These are phyloP conservation scores for Seminavis robusta DNA, from an alignment of 108 stramenopile species.

Conservation along the genomic window DNA sequence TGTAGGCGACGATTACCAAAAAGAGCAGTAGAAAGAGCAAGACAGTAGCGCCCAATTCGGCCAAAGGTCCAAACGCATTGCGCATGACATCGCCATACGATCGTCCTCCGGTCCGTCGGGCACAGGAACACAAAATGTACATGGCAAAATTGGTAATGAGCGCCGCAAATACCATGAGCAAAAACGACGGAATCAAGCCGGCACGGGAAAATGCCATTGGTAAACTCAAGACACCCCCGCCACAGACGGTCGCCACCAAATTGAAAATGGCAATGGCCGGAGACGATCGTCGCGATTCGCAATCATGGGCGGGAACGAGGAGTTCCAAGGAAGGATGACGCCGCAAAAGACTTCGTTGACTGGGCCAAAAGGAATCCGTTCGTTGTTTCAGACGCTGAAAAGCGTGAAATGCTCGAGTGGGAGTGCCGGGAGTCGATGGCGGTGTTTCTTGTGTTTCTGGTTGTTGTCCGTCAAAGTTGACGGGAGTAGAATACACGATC, in stretches of 20 bases:
- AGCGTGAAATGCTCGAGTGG: no score
- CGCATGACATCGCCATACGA: conserved; percentile 70
- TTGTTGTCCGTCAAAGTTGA: no score
- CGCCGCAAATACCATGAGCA: conserved; percentile 60
- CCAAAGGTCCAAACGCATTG: conserved; percentile 58
- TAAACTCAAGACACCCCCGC: conserved; percentile 81
- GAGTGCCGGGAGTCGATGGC: no score
- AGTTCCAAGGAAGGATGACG: conserved; percentile 17
- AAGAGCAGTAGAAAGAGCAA: conserved; percentile 57
- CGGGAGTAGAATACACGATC: no score
- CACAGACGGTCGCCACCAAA: conserved; percentile 82
- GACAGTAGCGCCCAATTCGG: conserved; percentile 47
- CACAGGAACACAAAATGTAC: conserved; percentile 62
- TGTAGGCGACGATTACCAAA: conserved; percentile 75
- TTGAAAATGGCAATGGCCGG: conserved; percentile 66
- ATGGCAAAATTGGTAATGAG: conserved; percentile 59
- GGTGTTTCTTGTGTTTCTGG: no score
- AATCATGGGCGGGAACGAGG: conserved; percentile 38
- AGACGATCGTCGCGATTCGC: conserved; percentile 39
- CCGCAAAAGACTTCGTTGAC: no score
- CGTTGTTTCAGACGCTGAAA: no score
- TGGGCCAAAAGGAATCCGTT: no score
- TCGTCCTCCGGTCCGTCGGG: conserved; percentile 62
- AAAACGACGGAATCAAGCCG: conserved; percentile 61
- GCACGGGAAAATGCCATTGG: conserved; percentile 80